phyloP scores from a whole-genome alignment of 1,139 yeast genomes.

The Debaryomyces robertsiae region DNA sequence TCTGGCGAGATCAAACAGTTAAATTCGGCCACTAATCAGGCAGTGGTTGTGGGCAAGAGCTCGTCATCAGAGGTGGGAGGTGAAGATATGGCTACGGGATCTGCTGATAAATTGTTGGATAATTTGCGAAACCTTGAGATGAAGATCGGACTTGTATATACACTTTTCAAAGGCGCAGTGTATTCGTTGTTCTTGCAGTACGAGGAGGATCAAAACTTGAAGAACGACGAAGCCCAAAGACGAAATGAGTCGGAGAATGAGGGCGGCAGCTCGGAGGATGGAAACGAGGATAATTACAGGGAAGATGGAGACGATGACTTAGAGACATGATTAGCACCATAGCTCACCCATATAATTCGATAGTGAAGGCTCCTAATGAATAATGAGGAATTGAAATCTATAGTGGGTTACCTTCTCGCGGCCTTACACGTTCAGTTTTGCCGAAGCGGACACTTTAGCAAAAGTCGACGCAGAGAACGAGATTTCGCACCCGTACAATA shows the following conservation, averaged over 20 bases:
- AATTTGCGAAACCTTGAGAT: constrained; percentile 61
- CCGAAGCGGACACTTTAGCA: no score
- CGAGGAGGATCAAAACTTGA: constrained; percentile 23
- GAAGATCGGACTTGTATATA: constrained; percentile 65
- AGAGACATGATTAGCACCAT: neutral
- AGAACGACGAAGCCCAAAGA: constrained; percentile 12
- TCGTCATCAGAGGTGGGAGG: constrained; percentile 4
- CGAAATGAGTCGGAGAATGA: constrained; percentile 10
- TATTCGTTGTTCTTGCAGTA: constrained; percentile 56
- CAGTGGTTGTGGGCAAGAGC: constrained; percentile 3
- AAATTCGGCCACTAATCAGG: constrained; percentile 19
- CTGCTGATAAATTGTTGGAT: constrained; percentile 39
- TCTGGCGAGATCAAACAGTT: constrained; percentile 35
- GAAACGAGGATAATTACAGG: constrained; percentile 7
- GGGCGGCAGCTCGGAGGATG: constrained; percentile 9
- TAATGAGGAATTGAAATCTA: no score
- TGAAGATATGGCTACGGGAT: constrained; percentile 13
- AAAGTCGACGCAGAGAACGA: no score
- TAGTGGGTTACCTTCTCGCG: no score
- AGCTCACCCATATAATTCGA: no score
- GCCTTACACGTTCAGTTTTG: no score
- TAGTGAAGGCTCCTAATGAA: no score
- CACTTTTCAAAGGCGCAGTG: constrained; percentile 69
- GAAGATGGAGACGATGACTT: constrained; percentile 11
- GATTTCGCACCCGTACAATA: no score